These are phyloP conservation scores for Sechiopsis laciniata DNA, from an alignment of 306 rosid species.

Conservation along the genomic window DNA sequence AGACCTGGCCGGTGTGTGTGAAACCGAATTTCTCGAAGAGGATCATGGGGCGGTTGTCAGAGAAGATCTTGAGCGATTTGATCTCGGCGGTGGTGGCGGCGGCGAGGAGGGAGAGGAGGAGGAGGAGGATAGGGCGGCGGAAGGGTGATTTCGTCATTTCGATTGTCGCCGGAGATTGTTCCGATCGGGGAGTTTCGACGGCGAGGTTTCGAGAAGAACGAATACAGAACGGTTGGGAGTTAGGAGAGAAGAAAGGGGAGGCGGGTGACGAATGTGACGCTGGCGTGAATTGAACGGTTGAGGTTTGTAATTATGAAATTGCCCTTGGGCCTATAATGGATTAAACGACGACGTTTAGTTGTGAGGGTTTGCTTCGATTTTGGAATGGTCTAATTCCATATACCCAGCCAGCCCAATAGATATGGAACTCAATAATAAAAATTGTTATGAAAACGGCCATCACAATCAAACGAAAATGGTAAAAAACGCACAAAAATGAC, in stretches of 20 bases:
- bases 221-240: background rate
- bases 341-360: background rate
- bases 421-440: no score
- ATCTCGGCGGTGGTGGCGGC: slow-evolving; percentile 58
- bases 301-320: background rate
- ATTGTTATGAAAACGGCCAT: no score
- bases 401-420: background rate
- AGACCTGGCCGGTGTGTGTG: slow-evolving; percentile 65
- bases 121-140: slow-evolving; percentile 30
- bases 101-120: slow-evolving; percentile 26
- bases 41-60: slow-evolving; percentile 72
- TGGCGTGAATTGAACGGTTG: slow-evolving; percentile 18
- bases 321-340: background rate
- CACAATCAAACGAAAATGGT: no score
- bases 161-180: slow-evolving; percentile 16
- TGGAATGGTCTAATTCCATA: background rate
- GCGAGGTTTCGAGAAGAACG: slow-evolving; percentile 7
- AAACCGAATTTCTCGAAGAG: slow-evolving; percentile 83
- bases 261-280: slow-evolving; percentile 13
- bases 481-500: no score
- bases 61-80: slow-evolving; percentile 52
- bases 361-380: background rate
- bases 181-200: slow-evolving; percentile 1
- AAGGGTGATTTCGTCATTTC: slow-evolving; percentile 40
- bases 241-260: background rate